Base-by-base conservation (phyloP, 2,329 filamentous ascomycete species). In the Fusarium sp. region DNA sequence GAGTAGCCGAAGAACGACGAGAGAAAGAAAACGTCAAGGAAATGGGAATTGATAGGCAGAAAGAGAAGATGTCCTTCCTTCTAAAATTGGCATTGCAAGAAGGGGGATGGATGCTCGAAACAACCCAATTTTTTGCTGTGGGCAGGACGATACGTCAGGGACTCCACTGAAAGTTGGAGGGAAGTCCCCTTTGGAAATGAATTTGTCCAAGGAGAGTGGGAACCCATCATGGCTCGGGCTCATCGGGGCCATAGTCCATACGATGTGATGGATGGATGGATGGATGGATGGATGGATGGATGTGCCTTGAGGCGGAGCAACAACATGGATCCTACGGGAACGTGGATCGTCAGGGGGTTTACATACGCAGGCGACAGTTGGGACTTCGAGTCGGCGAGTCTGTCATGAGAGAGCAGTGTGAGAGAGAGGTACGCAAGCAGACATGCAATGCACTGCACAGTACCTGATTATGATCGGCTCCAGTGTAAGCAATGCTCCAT, bases 401-500 rank as follows among this genome's bases (percentile, higher is more conserved):
- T 39, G 33, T 39, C 49, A 54, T 35, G 23, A n/a, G 35, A 54
- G 49, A 54, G 33, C 19, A 29, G 38, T n/a, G 23, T n/a, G 25
- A 29, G 51, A 39, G 35, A 51, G 39, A 51, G 29, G 18, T 37
- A 46, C 62, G 44, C 55, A 58, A 49, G 55, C 55, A 49, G 55
- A 12, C 27, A 49, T 37, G 18, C 62, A 66, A 48, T 60, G 41
- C 54, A 57, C 33, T 48, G 58, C 54, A 44, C 46, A 69, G 56
- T 46, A 60, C 29, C 38, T 65, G 46, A 65, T 72, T 70, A 66
- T 62, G 70, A 72, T 72, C 70, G 55, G 42, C 67, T 48, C 33
- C 33, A 41, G 39, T 49, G 38, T 35, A 19, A 55, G 25, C 41
- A 55, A 14, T 39, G 52, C 38, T 51, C 51, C 60, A 60, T 63